A percentile compares a stretch with the other conserved stretches of the same genome.
phyloP scores from a whole-genome alignment of 164 flowering plant genomes.

The Cinnamomum micranthum region DNA sequence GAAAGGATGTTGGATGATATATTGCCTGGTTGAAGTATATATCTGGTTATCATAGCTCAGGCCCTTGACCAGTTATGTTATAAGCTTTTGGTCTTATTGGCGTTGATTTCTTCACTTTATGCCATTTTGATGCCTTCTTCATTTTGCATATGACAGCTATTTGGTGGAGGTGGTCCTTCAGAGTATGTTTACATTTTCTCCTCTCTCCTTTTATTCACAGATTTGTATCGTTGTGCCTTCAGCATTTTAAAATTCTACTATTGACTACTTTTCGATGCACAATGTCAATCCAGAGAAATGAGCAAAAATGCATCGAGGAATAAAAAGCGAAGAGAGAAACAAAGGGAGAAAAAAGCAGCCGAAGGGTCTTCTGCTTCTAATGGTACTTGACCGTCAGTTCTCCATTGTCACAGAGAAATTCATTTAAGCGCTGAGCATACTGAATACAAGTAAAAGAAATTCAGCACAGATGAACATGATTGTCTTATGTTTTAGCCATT shows the following conservation, averaged over 20 bases:
- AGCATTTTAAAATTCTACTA: neutral
- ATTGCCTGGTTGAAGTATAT: no score
- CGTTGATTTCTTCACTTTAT: neutral
- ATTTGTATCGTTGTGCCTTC: neutral
- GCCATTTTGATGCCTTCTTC: slow-evolving; percentile 10
- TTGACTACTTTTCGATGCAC: neutral
- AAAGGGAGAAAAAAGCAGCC: slow-evolving; percentile 78
- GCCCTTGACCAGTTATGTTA: no score
- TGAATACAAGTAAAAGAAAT: neutral
- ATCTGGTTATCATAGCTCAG: no score
- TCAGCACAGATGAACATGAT: neutral
- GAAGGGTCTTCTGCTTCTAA: slow-evolving; percentile 37
- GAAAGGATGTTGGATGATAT: no score
- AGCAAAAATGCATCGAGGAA: slow-evolving; percentile 87
- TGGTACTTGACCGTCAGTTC: slow-evolving; percentile 9
- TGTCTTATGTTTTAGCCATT: neutral
- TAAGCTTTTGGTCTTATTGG: no score
- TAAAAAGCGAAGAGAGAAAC: slow-evolving; percentile 92
- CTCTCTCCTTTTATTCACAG: neutral
- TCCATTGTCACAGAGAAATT: neutral
- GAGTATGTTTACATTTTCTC: slow-evolving; percentile 45
- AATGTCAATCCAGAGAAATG: slow-evolving; percentile 42
- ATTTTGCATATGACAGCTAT: slow-evolving; percentile 43
- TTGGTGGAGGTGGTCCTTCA: slow-evolving; percentile 55
- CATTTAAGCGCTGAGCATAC: neutral